Evolutionary conservation across 2,329 filamentous ascomycete species (phyloP).

Genomic region (Furcasterigmium furcatum): DNA sequence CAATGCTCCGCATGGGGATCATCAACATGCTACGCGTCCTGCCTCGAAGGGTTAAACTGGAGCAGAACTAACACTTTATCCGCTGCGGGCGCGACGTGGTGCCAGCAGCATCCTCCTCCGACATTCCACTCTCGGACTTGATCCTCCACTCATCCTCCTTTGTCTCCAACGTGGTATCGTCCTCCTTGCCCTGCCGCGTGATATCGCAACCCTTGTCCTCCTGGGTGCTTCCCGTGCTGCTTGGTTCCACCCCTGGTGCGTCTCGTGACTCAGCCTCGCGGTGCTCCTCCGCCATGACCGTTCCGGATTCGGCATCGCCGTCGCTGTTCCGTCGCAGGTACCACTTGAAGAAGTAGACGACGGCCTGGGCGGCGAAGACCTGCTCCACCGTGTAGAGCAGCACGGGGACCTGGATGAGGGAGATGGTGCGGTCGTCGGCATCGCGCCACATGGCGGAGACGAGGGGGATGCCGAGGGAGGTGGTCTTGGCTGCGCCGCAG

Average conservation of each 20-base stretch:
- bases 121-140: neutral
- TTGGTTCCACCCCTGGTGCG: neutral
- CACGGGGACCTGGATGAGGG: constrained; percentile 61
- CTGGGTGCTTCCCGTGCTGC: neutral
- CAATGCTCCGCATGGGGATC: too few species aligned
- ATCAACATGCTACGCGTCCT: too few species aligned
- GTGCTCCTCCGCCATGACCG: neutral
- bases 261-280: neutral
- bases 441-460: constrained; percentile 65
- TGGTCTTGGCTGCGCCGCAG: constrained; percentile 71
- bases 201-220: neutral
- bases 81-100: neutral
- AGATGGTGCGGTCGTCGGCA: constrained; percentile 48
- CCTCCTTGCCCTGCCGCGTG: neutral
- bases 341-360: constrained; percentile 44
- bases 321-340: constrained; percentile 25
- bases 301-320: neutral
- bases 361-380: constrained; percentile 40
- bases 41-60: too few species aligned
- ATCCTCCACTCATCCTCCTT: neutral
- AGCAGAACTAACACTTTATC: neutral
- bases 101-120: neutral
- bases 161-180: neutral
- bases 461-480: constrained; percentile 66
- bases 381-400: constrained; percentile 61